phyloP scores from a whole-genome alignment of 2,329 filamentous ascomycete genomes.

The Phaeosphaeria sp. region DNA sequence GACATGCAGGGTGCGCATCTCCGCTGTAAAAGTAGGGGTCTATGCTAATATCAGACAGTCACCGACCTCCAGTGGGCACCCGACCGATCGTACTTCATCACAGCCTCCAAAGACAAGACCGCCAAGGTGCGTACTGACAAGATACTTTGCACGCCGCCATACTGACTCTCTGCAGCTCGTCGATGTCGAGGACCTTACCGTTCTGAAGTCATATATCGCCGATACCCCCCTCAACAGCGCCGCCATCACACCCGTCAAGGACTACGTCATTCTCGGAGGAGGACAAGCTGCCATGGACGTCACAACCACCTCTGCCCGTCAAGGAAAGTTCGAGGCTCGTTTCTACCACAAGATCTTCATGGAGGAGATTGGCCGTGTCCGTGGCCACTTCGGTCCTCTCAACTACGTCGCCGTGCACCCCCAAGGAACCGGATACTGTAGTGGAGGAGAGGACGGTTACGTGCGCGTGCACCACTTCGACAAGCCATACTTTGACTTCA shows the following conservation, averaged over 20 bases:
- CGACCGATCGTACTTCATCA: constrained; percentile 98
- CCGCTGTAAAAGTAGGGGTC: background rate
- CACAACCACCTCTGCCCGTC: constrained; percentile 85
- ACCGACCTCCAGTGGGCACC: constrained; percentile 94
- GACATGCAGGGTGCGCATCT: constrained; percentile 72
- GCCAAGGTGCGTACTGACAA: constrained; percentile 70
- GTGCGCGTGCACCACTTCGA: constrained; percentile 98
- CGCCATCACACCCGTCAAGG: constrained; percentile 91
- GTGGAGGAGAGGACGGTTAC: constrained; percentile 97
- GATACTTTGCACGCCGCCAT: background rate
- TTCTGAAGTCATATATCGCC: constrained; percentile 89
- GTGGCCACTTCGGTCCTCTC: constrained; percentile 94
- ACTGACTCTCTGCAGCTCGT: constrained; percentile 65
- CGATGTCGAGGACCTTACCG: constrained; percentile 82
- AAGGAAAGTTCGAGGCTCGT: constrained; percentile 98
- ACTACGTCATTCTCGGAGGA: constrained; percentile 97
- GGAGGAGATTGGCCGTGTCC: constrained; percentile 96
- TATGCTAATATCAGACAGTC: constrained; percentile 75
- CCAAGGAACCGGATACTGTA: constrained; percentile 89
- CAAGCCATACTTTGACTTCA: constrained; percentile 97
- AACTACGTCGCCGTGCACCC: constrained; percentile 97
- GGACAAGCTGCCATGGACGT: constrained; percentile 99
- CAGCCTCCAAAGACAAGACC: constrained; percentile 96
- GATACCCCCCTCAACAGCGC: constrained; percentile 98
- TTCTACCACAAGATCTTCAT: constrained; percentile 99